Conservation (phyloP, 2,329 filamentous ascomycete species). For the Aureobasidium lini region DNA sequence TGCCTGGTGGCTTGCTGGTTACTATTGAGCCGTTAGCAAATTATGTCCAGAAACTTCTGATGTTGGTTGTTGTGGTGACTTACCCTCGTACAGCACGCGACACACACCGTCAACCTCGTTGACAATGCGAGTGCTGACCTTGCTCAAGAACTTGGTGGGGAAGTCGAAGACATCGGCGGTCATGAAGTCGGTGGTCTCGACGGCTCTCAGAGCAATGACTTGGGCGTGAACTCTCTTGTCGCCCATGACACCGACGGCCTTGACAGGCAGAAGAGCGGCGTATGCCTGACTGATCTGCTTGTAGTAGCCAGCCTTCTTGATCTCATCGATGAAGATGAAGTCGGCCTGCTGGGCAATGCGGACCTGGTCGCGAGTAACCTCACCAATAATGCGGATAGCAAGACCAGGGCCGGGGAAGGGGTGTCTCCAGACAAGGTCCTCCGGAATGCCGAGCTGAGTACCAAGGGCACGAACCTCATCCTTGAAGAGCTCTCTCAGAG, state of each 20-base stretch:
- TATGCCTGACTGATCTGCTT: conserved; percentile 63
- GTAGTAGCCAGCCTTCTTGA: conserved; percentile 65
- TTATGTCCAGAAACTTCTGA: not conserved
- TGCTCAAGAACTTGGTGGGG: conserved; percentile 55
- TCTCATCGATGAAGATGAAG: conserved; percentile 70
- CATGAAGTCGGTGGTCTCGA: conserved; percentile 65
- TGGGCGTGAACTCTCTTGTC: conserved; percentile 62
- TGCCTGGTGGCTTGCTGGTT: conserved; percentile 61
- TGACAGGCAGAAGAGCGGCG: conserved; percentile 58
- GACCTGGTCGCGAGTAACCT: conserved; percentile 72
- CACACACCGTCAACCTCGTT: conserved; percentile 69
- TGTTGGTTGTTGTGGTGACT: conserved; percentile 28
- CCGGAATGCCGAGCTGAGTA: conserved; percentile 60
- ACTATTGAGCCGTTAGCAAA: conserved; percentile 30
- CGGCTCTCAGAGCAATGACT: conserved; percentile 54
- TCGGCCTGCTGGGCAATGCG: conserved; percentile 73
- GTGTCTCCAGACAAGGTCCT: conserved; percentile 71
- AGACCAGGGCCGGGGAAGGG: conserved; percentile 72
- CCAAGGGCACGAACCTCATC: conserved; percentile 70
- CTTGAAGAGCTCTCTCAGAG: conserved; percentile 73
- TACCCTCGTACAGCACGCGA: conserved; percentile 62
- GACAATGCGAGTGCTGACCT: conserved; percentile 59
- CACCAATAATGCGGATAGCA: conserved; percentile 73
- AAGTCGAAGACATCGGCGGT: conserved; percentile 64
- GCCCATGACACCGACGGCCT: conserved; percentile 61